phyloP scores from a whole-genome alignment of 2,329 filamentous ascomycete species.

The Colletotrichum liaoningense region DNA sequence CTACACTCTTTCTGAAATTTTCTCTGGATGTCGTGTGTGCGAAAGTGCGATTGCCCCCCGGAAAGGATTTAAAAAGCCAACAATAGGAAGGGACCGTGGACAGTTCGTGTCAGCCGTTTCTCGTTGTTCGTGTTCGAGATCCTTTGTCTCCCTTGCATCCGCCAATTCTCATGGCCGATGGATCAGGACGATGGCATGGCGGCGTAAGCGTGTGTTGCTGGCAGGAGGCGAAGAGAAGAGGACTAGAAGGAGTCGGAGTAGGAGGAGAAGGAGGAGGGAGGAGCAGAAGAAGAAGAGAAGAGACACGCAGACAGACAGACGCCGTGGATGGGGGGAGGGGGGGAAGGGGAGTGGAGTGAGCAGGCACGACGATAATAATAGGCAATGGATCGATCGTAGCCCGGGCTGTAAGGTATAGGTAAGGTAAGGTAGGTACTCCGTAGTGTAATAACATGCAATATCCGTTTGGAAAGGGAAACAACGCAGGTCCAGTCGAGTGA shows the following conservation, averaged over 20 bases:
- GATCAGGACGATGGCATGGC: conserved; percentile 41
- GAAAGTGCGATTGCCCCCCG: not conserved
- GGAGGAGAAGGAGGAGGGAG: not conserved
- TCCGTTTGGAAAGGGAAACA: not conserved
- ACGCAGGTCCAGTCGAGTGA: not conserved
- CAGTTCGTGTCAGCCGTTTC: conserved; percentile 28
- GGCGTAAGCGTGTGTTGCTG: conserved; percentile 33
- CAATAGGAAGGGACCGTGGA: not conserved
- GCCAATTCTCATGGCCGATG: conserved; percentile 35
- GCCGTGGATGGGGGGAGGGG: not conserved
- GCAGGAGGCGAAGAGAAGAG: conserved; percentile 4
- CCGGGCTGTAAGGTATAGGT: too few species aligned
- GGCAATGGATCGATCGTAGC: not conserved
- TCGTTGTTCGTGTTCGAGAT: conserved; percentile 29
- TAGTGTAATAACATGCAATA: not conserved
- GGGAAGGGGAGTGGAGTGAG: conserved; percentile 23
- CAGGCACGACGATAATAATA: conserved; percentile 28
- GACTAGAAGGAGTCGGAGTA: not conserved
- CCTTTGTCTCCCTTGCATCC: conserved; percentile 36
- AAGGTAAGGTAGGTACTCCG: too few species aligned
- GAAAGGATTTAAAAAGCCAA: not conserved
- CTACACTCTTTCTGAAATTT: not conserved
- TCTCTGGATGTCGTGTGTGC: not conserved
- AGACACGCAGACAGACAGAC: not conserved
- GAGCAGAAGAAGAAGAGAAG: conserved; percentile 11